Conservation (phyloP, 441 rosid genomes). For the Syzygium malaccense region DNA sequence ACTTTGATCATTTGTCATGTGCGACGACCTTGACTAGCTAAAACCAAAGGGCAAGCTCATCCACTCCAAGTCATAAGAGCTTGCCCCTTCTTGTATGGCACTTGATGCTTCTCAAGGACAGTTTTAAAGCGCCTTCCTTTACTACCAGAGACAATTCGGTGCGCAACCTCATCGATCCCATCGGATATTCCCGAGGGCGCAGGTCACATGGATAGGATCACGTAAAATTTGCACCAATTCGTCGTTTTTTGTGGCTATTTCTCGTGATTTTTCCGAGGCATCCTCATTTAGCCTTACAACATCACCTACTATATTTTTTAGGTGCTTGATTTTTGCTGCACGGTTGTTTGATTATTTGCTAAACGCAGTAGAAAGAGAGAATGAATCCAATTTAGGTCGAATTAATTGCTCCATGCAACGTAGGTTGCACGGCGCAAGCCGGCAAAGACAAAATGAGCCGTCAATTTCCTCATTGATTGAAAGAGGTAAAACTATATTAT, state of each 20-base stretch:
- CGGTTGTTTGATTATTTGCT: neutral
- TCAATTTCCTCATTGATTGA: neutral
- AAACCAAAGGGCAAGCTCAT: neutral
- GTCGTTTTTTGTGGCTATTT: neutral
- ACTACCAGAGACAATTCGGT: neutral
- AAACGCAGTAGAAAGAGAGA: neutral
- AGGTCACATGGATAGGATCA: neutral
- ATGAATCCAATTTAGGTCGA: neutral
- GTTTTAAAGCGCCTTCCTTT: neutral
- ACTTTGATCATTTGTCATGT: neutral
- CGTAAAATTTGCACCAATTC: neutral
- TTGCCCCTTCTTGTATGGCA: neutral
- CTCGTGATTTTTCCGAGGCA: neutral
- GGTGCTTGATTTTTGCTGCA: neutral
- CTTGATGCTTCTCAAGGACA: neutral
- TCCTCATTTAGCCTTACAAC: neutral
- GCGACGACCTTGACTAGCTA: neutral
- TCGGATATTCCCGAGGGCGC: rapidly evolving
- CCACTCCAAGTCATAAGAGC: neutral
- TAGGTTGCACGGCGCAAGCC: neutral
- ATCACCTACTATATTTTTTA: neutral
- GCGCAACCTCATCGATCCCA: rapidly evolving
- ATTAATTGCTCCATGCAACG: neutral
- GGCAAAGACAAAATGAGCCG: neutral
- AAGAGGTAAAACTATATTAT: neutral